phyloP scores from a whole-genome alignment of 1,284 basidiomycete genomes.

The Cystobasidium slooffiae region DNA sequence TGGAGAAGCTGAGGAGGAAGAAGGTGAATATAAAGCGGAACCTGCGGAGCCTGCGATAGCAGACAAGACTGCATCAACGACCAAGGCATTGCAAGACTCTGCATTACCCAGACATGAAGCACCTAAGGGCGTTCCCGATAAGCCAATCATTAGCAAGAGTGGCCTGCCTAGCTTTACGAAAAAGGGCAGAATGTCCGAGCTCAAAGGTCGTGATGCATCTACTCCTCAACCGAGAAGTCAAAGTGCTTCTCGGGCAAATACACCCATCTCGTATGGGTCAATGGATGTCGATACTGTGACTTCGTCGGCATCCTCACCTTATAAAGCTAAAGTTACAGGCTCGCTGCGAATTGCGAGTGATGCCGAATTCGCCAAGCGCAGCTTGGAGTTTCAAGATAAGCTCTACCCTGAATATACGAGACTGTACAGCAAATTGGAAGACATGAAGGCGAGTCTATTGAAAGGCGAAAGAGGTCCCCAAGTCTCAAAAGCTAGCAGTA shows the following conservation, averaged over 20 bases:
- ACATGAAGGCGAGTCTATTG: neutral
- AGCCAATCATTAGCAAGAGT: neutral
- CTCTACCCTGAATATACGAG: constrained; percentile 24
- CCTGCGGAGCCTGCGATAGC: neutral
- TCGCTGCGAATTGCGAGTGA: constrained; percentile 14
- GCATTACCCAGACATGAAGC: neutral
- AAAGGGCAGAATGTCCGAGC: constrained; percentile 35
- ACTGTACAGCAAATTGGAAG: constrained; percentile 18
- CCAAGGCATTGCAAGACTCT: neutral
- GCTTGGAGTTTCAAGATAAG: constrained; percentile 7
- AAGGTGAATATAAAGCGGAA: constrained; percentile 12
- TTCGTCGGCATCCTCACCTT: neutral
- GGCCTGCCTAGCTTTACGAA: constrained; percentile 31
- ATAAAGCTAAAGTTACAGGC: constrained; percentile 3
- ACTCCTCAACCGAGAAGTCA: neutral
- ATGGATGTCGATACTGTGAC: neutral
- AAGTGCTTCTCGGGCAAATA: constrained; percentile 29
- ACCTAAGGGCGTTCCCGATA: neutral
- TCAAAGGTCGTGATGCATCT: constrained; percentile 6
- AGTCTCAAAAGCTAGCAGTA: neutral
- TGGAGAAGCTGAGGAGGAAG: constrained; percentile 20
- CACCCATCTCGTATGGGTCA: constrained; percentile 18
- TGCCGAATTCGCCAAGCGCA: constrained; percentile 3
- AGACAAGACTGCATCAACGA: neutral
- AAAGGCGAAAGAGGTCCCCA: neutral